Evolutionary conservation across 441 rosid genomes (phyloP).

Genomic region (Euphorbia celastroides): DNA sequence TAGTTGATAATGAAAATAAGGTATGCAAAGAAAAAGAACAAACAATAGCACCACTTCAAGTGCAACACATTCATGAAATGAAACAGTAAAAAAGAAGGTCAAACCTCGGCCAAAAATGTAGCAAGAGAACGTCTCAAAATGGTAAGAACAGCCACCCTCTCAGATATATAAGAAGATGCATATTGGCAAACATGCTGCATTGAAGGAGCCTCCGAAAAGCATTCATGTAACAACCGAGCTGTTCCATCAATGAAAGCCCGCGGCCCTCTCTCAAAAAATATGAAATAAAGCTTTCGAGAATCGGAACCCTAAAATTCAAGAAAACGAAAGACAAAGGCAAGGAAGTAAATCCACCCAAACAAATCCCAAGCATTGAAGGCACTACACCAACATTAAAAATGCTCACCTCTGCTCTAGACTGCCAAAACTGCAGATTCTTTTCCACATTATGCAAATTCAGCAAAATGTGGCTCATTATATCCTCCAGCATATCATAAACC

Average conservation of each 20-base stretch:
- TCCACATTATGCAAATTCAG: conserved; percentile 57
- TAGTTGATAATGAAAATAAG: not conserved
- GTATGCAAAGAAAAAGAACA: not conserved
- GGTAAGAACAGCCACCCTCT: conserved; percentile 58
- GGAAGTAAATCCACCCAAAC: not conserved
- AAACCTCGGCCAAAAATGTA: conserved; percentile 87
- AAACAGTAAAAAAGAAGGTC: conserved; percentile 8
- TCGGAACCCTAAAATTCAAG: conserved; percentile 47
- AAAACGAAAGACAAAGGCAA: not conserved
- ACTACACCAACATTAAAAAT: not conserved
- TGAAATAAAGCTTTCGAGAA: conserved; percentile 64
- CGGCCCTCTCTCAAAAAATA: conserved; percentile 92
- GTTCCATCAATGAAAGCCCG: conserved; percentile 60
- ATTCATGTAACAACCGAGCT: conserved; percentile 36
- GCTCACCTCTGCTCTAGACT: conserved; percentile 65
- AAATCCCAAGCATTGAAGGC: not conserved
- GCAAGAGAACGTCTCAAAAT: conserved; percentile 61
- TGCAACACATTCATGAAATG: not conserved
- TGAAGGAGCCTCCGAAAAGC: conserved; percentile 42
- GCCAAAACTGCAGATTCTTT: conserved; percentile 84
- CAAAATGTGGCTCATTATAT: conserved; percentile 52
- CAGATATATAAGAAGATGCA: conserved; percentile 60
- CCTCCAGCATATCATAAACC: conserved; percentile 54
- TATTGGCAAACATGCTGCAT: conserved; percentile 48
- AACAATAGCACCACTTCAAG: not conserved